A percentile compares a stretch with the other conserved stretches of the same genome.
These are phyloP conservation scores for Novymonas esmeraldas DNA, from an alignment of 208 protist genomes.

Conservation along the genomic window DNA sequence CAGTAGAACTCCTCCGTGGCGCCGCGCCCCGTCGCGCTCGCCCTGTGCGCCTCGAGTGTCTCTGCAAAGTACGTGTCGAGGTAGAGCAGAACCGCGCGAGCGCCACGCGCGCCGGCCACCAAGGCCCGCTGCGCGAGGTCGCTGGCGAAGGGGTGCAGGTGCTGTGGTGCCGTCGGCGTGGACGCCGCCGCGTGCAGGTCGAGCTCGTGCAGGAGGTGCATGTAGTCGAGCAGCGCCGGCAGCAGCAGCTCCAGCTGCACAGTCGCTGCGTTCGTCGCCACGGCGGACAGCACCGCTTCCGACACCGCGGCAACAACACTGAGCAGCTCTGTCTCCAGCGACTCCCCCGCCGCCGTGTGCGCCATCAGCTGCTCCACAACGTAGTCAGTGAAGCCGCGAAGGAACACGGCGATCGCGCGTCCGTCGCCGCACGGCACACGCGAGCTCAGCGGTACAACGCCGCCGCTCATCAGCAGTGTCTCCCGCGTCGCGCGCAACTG, in stretches of 20 bases:
- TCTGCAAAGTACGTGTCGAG: slow-evolving; percentile 10
- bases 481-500: slow-evolving; percentile 53
- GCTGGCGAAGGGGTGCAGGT: slow-evolving; percentile 17
- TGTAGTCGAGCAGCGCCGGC: slow-evolving; percentile 18
- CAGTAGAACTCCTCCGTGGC: slow-evolving; percentile 22
- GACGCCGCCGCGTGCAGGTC: slow-evolving; percentile 9
- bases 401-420: slow-evolving; percentile 32
- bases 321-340: neutral
- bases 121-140: slow-evolving; percentile 11
- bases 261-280: slow-evolving; percentile 31
- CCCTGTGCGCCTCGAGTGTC: slow-evolving; percentile 7
- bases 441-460: slow-evolving; percentile 82
- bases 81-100: slow-evolving; percentile 33
- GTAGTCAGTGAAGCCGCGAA: slow-evolving; percentile 38
- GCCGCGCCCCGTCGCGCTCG: neutral
- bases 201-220: slow-evolving; percentile 19
- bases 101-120: slow-evolving; percentile 11
- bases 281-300: slow-evolving; percentile 18
- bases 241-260: slow-evolving; percentile 36
- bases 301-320: slow-evolving; percentile 25
- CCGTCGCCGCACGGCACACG: slow-evolving; percentile 59
- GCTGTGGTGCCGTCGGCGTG: slow-evolving; percentile 6
- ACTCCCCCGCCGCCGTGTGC: neutral
- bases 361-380: neutral
- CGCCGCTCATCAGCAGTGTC: slow-evolving; percentile 77